Evolutionary conservation across 1,284 basidiomycete genomes (phyloP), one percentile per base, ranked within the genome.

Genomic region (Grifola frondosa): DNA sequence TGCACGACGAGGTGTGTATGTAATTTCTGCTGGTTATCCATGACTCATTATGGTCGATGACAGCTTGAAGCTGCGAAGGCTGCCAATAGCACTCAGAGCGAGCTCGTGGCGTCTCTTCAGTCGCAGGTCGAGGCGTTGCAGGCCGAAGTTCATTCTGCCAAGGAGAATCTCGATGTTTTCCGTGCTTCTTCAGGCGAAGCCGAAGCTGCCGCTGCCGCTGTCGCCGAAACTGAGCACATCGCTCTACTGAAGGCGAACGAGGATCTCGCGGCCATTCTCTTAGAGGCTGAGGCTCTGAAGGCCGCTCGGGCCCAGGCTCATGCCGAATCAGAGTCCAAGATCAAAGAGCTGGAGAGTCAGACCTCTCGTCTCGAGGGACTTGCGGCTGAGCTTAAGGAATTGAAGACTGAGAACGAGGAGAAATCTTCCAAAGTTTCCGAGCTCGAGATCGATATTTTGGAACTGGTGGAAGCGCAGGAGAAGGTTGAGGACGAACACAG

Each of bases 371-470:
- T 65, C 3, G 72, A 74, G 25, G 58, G 66, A 7, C 68, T 84
- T 12, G 67, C 74, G 45, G 60, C 71, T 11, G 81, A 88, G 58
- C 53, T 89, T 3, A 64, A 63, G 6, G 66, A 72, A 31, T 66
- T 90, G 42, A 79, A 77, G 56, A 62, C 62, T 16, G 86, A 91
- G 65, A 81, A 81, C 57, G 87, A 88, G 51, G 89, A 91, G 53
- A 78, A 72, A 37, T 80, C 84, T 34, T 77, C 70, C 56, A 90
- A 84, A 61, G 72, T 94, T 11, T 87, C 84, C 1, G 83, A 88
- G 50, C 73, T 92, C 11, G 87, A 93, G 65, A 68, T 88, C 34
- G 84, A 91, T 58, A 74, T 91, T 26, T 69, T 92, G 40, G 90
- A 92, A 64, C 62, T 87, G 45, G 87, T 78, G 61, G 86, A 88